These are phyloP conservation scores for Arthrinium phaeospermum DNA, from an alignment of 2,329 filamentous ascomycete species.

Conservation along the genomic window DNA sequence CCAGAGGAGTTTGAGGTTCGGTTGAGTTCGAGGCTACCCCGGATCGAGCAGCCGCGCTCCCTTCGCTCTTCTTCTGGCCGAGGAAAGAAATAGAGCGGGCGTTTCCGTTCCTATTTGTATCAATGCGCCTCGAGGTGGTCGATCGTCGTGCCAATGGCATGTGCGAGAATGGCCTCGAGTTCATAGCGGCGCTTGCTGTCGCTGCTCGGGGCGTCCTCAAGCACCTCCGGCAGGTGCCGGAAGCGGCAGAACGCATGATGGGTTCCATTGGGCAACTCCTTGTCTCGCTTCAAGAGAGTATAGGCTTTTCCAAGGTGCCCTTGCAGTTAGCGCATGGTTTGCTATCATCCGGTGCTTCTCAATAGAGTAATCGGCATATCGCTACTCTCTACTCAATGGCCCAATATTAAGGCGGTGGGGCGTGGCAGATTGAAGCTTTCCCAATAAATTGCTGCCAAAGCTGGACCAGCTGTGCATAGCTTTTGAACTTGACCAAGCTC, in stretches of 20 bases:
- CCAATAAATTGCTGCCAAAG: conserved; percentile 16
- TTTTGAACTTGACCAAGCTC: conserved; percentile 12
- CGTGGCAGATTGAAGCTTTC: conserved; percentile 15
- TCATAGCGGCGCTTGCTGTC: conserved; percentile 6
- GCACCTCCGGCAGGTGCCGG: conserved; percentile 37
- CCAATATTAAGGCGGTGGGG: conserved; percentile 18
- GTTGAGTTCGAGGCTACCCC: conserved; percentile 28
- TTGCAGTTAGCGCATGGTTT: neutral
- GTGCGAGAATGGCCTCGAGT: conserved; percentile 22
- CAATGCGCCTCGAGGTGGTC: neutral
- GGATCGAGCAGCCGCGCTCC: neutral
- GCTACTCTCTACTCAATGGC: neutral
- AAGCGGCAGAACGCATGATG: conserved; percentile 34
- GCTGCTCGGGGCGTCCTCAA: conserved; percentile 27
- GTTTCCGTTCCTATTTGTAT: neutral
- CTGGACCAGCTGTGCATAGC: neutral
- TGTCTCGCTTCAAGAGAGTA: neutral
- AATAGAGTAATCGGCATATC: neutral
- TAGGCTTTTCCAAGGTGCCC: neutral
- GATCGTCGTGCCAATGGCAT: conserved; percentile 21
- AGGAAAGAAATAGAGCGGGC: conserved; percentile 15
- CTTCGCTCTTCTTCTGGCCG: neutral
- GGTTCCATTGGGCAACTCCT: conserved; percentile 34
- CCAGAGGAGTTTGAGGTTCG: conserved; percentile 31
- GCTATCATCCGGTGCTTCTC: neutral